These are phyloP conservation scores for Hericium coralloides DNA, from an alignment of 768 basidiomycete species.

Conservation along the genomic window DNA sequence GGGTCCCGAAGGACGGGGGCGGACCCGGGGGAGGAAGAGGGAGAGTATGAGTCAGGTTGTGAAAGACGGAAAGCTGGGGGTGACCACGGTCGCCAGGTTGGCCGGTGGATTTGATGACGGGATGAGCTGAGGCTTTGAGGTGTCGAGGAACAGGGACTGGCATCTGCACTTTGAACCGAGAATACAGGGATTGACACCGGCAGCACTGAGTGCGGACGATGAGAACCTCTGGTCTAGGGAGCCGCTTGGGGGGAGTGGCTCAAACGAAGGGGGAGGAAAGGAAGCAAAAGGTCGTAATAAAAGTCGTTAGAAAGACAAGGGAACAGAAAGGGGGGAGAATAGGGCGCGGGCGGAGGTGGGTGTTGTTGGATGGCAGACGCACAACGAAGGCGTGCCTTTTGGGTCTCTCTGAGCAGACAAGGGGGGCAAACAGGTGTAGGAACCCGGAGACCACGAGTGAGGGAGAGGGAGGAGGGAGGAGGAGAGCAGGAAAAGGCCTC, in stretches of 20 bases:
- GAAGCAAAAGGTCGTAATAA: constrained; percentile 53
- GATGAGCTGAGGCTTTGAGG: constrained; percentile 50
- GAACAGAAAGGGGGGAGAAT: constrained; percentile 18
- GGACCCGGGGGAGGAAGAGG: constrained; percentile 52
- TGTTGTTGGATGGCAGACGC: constrained; percentile 59
- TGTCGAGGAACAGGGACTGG: constrained; percentile 74
- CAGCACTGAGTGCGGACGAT: constrained; percentile 3
- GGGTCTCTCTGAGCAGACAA: constrained; percentile 7
- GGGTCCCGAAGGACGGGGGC: constrained; percentile 54
- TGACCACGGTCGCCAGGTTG: constrained; percentile 31
- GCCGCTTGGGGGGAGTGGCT: constrained; percentile 26
- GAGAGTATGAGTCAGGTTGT: constrained; percentile 46
- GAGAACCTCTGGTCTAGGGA: constrained; percentile 24
- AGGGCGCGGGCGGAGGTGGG: constrained; percentile 24
- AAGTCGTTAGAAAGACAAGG: constrained; percentile 48
- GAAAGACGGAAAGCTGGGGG: constrained; percentile 36
- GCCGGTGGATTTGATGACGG: constrained; percentile 48
- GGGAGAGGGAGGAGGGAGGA: constrained; percentile 16
- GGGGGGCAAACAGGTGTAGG: background rate
- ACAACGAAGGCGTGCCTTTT: constrained; percentile 95
- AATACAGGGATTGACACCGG: constrained; percentile 15
- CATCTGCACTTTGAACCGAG: constrained; percentile 52
- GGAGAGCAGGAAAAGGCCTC: constrained; percentile 19
- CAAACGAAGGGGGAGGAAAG: constrained; percentile 19
- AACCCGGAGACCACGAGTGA: constrained; percentile 3